Conservation (phyloP, 2,329 filamentous ascomycete species). For the Fusarium coffeatum region DNA sequence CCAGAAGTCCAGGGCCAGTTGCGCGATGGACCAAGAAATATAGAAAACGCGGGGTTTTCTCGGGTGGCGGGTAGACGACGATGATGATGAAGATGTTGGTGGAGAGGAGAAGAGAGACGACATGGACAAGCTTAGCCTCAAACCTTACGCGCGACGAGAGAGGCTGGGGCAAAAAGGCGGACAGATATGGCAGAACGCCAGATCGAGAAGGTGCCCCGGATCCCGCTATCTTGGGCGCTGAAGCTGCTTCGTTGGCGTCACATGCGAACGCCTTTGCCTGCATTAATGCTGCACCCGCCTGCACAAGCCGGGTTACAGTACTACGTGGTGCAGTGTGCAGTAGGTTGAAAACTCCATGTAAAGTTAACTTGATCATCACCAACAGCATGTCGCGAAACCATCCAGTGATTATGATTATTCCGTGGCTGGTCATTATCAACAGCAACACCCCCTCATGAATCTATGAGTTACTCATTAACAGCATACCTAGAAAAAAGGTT, state of each 20-base stretch:
- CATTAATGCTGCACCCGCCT: slow-evolving; percentile 20
- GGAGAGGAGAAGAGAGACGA: slow-evolving; percentile 43
- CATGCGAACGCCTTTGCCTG: slow-evolving; percentile 39
- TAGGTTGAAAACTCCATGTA: slow-evolving; percentile 1
- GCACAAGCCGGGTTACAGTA: slow-evolving; percentile 9
- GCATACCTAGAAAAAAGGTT: background rate
- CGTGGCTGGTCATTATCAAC: slow-evolving; percentile 8
- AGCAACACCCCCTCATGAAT: background rate
- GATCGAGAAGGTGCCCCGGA: slow-evolving; percentile 41
- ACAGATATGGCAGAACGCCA: slow-evolving; percentile 45
- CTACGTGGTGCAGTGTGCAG: background rate
- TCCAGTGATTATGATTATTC: slow-evolving; percentile 32
- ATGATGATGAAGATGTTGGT: slow-evolving; percentile 37
- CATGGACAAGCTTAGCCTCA: slow-evolving; percentile 30
- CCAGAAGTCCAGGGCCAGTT: slow-evolving; percentile 44
- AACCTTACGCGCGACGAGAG: slow-evolving; percentile 44
- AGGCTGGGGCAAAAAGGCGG: slow-evolving; percentile 46
- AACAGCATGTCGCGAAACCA: background rate
- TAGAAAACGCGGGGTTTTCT: slow-evolving; percentile 32
- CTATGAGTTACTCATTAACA: slow-evolving; percentile 8
- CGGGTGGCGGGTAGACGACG: slow-evolving; percentile 18
- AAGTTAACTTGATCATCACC: slow-evolving; percentile 4
- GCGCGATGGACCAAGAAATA: slow-evolving; percentile 40
- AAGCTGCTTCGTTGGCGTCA: slow-evolving; percentile 36
- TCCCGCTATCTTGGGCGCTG: slow-evolving; percentile 20